phyloP scores from a whole-genome alignment of 2,329 filamentous ascomycete genomes.

The Colletotrichum musicola region DNA sequence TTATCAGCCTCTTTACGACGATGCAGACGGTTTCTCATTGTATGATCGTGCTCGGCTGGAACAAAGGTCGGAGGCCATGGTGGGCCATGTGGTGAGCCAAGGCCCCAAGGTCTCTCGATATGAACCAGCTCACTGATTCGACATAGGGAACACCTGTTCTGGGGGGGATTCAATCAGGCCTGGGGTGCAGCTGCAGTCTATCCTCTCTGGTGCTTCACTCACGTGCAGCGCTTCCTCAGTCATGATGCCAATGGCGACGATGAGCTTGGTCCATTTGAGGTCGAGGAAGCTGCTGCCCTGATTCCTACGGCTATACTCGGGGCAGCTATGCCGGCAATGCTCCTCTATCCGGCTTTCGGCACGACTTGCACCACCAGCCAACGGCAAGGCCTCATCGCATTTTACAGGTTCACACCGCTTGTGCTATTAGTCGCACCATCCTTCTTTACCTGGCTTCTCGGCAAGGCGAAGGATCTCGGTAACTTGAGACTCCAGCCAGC shows the following conservation, averaged over 20 bases:
- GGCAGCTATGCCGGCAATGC: not conserved
- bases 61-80: not conserved
- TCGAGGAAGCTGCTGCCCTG: not conserved
- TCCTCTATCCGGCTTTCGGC: slow-evolving; percentile 4
- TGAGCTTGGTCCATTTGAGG: not conserved
- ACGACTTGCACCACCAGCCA: not conserved
- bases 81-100: not conserved
- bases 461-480: too few relatives aligned
- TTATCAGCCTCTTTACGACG: slow-evolving; percentile 9
- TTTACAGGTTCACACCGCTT: slow-evolving; percentile 12
- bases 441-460: not conserved
- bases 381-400: slow-evolving; percentile 6
- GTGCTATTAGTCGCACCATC: not conserved
- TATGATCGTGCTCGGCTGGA: slow-evolving; percentile 17
- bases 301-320: not conserved
- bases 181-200: slow-evolving; percentile 26
- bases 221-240: not conserved
- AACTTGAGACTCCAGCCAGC: too few relatives aligned
- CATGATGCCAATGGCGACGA: not conserved
- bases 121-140: accelerated
- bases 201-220: slow-evolving; percentile 20
- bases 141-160: not conserved
- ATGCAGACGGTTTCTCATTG: slow-evolving; percentile 26
- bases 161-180: slow-evolving; percentile 16
- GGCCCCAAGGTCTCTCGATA: not conserved